Evolutionary conservation across 495 filamentous ascomycete species (phyloP), one percentile per base, ranked within the genome.

Genomic region (Penicillium verhagenii): DNA sequence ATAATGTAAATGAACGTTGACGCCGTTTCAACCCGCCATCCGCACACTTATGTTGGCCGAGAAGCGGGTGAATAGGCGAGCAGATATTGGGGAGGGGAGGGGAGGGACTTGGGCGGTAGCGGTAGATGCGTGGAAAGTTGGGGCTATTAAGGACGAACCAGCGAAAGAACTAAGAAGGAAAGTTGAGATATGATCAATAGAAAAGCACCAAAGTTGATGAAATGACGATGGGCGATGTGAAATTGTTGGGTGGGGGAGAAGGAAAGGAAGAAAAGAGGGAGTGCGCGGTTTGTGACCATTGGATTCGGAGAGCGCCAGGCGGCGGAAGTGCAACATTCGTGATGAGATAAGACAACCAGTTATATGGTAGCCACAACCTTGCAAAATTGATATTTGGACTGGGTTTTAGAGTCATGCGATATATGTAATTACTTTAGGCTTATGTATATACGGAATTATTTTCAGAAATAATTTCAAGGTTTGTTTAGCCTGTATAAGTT

Each of bases 1-100:
- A 64, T 69, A 58, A 53, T 54, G 67, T 67, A 54, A 60, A 71
- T 25, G 39, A 20, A 37, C 59, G 64, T 68, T 50, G 57, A 66
- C 65, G 66, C 73, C 68, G 69, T 62, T 50, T 72, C 66, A 75
- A 70, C 69, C 73, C 73, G 77, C 78, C 78, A 81, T 79, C 61
- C 72, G 74, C 67, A 67, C 53, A 65, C 68, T 59, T 52, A 23
- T 16, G 16, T 53, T 46, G 38, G 46, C 52, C 56, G 60, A 63
- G 60, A 50, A 51, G 28, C 28, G 64, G 60, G 56, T 54, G 57
- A 58, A 57, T 52, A 53, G 52, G 57, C 47, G 67, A 59, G 42
- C 35, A 43, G 50, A n/a, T n/a, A n/a, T n/a, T 35, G 33, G 47
- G 40, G 58, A 20, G 56, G 24, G 29, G 49, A 33, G 45, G 54